Base-by-base conservation (phyloP, 2,329 filamentous ascomycete genomes). In the Paracamarosporium sp. region DNA sequence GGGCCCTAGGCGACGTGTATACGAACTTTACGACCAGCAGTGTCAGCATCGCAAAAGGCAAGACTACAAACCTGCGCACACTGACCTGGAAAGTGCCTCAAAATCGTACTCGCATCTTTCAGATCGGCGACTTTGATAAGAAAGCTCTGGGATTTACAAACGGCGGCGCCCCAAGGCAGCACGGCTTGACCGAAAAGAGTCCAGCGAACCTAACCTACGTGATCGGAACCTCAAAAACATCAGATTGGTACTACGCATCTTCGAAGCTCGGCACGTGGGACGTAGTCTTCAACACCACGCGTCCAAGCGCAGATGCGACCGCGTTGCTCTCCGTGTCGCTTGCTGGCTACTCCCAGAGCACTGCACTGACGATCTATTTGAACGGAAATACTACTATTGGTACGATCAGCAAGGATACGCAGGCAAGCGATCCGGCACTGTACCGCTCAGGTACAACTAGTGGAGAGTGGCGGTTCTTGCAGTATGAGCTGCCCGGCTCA, bases 211-310 rank as follows among this genome's bases (percentile, higher is more conserved):
- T 82, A 17, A 77, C 71, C 0, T 82, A 72, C 59, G 76, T 67
- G 0, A 63, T 79, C 7, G 79, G 80, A 17, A 59, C 66, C 3
- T 64, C 68, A 1, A 63, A 61, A 4, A 22, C 47, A 1, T 30
- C 31, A 0, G 79, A 82, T 53, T 82, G 80, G 81, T 82, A 77
- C 61, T 82, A 79, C 46, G 79, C 72, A 1, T 79, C 80, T 56
- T 76, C 75, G 8, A 59, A 62, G 24, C 50, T 63, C 1, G 68
- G 68, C 0, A 62, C 55, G 7, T 70, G 67, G 66, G 46, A 55
- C 2, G 50, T 71, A 2, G 41, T 53, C 4, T 70, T 71, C 50
- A 55, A 64, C 17, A 13, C 64, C 35, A 43, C 52, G 27, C 53
- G 62, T 78, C 78, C 83, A 6, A 50, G 31, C 38, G 36, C 33